These are phyloP conservation scores for Elymus sibiricus DNA, from an alignment of 176 grass and related monocot genomes.

Conservation along the genomic window DNA sequence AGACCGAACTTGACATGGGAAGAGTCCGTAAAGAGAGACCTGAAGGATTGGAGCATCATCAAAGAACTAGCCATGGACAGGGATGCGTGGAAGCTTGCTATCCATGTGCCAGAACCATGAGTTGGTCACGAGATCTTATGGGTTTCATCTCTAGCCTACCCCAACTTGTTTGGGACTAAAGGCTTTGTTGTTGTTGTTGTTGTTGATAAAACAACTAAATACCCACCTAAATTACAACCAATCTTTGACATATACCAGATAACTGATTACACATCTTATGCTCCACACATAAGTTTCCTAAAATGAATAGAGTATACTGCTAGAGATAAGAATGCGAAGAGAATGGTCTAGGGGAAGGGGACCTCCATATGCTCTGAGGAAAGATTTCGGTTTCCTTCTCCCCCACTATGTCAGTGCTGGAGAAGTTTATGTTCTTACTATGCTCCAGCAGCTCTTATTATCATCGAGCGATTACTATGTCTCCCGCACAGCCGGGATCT, in stretches of 20 bases:
- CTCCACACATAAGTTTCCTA: slow-evolving; percentile 22
- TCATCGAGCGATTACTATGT: slow-evolving; percentile 32
- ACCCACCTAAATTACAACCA: slow-evolving; percentile 40
- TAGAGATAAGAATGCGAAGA: slow-evolving; percentile 32
- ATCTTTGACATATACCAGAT: slow-evolving; percentile 46
- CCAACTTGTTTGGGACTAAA: too few relatives aligned
- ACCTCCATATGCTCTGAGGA: not conserved
- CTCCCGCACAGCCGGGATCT: not conserved
- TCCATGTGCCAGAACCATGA: too few relatives aligned
- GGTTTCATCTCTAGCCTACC: too few relatives aligned
- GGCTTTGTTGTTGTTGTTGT: too few relatives aligned
- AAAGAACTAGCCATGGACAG: too few relatives aligned
- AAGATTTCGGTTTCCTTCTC: slow-evolving; percentile 30
- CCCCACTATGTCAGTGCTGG: slow-evolving; percentile 36
- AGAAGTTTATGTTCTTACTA: slow-evolving; percentile 29
- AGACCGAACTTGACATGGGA: too few relatives aligned
- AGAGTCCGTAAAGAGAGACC: too few relatives aligned
- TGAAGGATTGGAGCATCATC: too few relatives aligned
- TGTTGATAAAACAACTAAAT: slow-evolving; percentile 21
- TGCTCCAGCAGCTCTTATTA: slow-evolving; percentile 33
- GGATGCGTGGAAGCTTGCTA: too few relatives aligned
- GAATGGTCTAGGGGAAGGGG: slow-evolving; percentile 3
- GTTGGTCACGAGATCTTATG: too few relatives aligned
- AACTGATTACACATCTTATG: slow-evolving; percentile 38
- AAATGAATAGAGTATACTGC: slow-evolving; percentile 39